These are phyloP conservation scores for Globisporangium camurandrum DNA, from an alignment of 352 stramenopile genomes.

Conservation along the genomic window DNA sequence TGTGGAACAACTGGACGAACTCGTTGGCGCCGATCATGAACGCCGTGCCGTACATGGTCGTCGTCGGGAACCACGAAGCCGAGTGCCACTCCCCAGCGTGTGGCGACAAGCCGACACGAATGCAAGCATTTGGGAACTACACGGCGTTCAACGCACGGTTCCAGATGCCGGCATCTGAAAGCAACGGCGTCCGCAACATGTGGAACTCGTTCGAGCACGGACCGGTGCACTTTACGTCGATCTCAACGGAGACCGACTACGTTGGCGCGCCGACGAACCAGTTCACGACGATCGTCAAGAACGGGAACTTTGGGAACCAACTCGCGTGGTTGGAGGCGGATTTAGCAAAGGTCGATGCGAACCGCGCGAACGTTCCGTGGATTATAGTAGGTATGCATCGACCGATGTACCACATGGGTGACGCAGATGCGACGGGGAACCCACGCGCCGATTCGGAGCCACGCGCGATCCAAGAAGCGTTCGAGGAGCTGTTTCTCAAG, in stretches of 20 bases:
- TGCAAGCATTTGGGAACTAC: conserved; percentile 67
- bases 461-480: conserved; percentile 38
- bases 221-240: conserved; percentile 69
- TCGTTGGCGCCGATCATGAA: conserved; percentile 40
- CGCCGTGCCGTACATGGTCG: conserved; percentile 74
- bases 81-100: conserved; percentile 78
- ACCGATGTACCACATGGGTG: conserved; percentile 24
- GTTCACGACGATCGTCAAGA: conserved; percentile 19
- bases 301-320: conserved; percentile 46
- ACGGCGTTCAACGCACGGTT: conserved; percentile 79
- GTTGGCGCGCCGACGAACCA: conserved; percentile 28
- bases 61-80: conserved; percentile 83
- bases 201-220: conserved; percentile 88
- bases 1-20: conserved; percentile 84
- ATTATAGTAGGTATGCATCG: conserved; percentile 49
- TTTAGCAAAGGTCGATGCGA: conserved; percentile 32
- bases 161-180: conserved; percentile 77
- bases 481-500: conserved; percentile 81
- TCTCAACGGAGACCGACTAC: conserved; percentile 81
- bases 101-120: conserved; percentile 31
- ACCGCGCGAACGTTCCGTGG: conserved; percentile 37
- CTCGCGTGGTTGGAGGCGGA: conserved; percentile 42
- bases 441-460: conserved; percentile 16
- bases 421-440: conserved; percentile 11
- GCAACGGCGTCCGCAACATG: conserved; percentile 59